phyloP scores from a whole-genome alignment of 176 grass and related monocot species.

The Carex myosuroides region DNA sequence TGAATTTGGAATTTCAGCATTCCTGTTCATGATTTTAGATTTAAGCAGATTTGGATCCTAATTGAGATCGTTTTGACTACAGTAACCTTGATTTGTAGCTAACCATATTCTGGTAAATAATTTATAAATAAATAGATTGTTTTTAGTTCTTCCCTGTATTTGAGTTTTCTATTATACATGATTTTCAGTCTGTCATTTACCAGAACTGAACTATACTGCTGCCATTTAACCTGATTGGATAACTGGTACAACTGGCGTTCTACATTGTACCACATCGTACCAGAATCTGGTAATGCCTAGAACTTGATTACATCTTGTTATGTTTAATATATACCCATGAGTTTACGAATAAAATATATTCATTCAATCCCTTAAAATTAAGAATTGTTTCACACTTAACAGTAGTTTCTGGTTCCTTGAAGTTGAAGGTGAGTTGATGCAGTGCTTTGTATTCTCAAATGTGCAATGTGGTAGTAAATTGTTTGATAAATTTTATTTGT shows the following conservation, averaged over 20 bases:
- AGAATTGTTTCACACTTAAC: neutral
- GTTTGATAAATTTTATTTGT: neutral
- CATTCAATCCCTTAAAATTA: neutral
- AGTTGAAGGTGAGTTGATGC: neutral
- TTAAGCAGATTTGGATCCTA: no score
- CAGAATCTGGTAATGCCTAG: neutral
- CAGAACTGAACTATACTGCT: conserved; percentile 1
- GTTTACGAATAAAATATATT: neutral
- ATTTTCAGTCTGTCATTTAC: neutral
- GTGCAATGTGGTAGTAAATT: neutral
- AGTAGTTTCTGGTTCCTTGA: no score
- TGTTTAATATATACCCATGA: neutral
- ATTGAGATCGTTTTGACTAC: neutral
- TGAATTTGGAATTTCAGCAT: no score
- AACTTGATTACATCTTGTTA: neutral
- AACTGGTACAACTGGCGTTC: neutral
- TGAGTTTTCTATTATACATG: neutral
- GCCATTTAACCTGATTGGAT: neutral
- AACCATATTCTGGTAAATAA: neutral
- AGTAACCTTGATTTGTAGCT: neutral
- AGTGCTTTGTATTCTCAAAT: neutral
- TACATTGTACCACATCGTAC: neutral
- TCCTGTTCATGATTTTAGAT: no score
- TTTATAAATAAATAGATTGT: neutral
- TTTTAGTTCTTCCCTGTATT: neutral